Conservation (phyloP, 495 filamentous ascomycete genomes). For the Penicillium flavigenum region DNA sequence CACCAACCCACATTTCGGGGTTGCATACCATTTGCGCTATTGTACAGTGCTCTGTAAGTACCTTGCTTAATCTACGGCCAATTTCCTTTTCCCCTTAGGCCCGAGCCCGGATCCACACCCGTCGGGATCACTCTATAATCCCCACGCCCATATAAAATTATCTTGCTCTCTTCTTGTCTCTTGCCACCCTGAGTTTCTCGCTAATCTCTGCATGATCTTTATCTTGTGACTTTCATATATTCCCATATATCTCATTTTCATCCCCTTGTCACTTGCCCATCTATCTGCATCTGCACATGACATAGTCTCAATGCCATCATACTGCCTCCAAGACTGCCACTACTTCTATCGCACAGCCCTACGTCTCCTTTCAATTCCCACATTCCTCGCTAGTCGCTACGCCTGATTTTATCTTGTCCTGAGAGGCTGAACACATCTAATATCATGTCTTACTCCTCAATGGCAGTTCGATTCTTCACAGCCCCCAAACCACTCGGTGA, state of each 20-base stretch:
- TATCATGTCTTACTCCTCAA: conserved; percentile 49
- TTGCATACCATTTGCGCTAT: conserved; percentile 12
- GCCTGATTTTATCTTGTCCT: conserved; percentile 46
- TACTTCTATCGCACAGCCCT: conserved; percentile 89
- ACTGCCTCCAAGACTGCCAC: conserved; percentile 83
- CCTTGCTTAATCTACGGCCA: conserved; percentile 10
- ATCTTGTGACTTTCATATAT: not conserved
- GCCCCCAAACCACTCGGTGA: conserved; percentile 64
- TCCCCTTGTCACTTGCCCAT: not conserved
- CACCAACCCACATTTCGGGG: conserved; percentile 16
- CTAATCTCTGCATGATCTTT: not conserved
- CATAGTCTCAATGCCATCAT: conserved; percentile 66
- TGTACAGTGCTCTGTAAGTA: conserved; percentile 23
- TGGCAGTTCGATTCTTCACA: conserved; percentile 55
- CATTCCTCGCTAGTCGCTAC: conserved; percentile 71
- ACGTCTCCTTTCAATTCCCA: conserved; percentile 77
- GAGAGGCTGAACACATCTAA: conserved; percentile 30
- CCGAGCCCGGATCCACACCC: conserved; percentile 20
- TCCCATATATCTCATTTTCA: not conserved
- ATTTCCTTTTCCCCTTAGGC: conserved; percentile 20
- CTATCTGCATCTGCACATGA: conserved; percentile 19
- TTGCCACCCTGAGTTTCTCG: not conserved
- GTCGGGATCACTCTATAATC: conserved; percentile 1
- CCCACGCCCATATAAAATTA: conserved; percentile 2
- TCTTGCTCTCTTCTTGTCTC: not conserved